Evolutionary conservation across 2,329 filamentous ascomycete genomes (phyloP).

Genomic region (Cordyceps tenuipes): DNA sequence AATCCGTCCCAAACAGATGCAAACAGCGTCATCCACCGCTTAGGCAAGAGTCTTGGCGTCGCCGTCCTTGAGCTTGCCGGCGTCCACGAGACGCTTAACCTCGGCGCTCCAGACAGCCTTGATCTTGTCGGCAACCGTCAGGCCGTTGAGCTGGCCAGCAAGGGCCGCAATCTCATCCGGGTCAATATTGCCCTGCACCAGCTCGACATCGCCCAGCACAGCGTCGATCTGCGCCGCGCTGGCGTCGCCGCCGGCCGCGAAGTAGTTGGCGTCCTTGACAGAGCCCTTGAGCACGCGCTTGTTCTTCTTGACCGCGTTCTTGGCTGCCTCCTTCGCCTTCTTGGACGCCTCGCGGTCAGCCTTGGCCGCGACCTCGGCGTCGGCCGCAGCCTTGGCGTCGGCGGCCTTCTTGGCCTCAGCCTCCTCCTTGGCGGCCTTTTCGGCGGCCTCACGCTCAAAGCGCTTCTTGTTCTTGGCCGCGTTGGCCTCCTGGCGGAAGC

Average conservation of each 20-base stretch:
- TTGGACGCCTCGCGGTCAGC: slow-evolving; percentile 72
- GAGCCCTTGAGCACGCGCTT: slow-evolving; percentile 91
- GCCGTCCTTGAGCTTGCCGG: slow-evolving; percentile 78
- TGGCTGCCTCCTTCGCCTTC: slow-evolving; percentile 97
- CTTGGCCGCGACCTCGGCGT: slow-evolving; percentile 83
- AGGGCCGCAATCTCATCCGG: slow-evolving; percentile 81
- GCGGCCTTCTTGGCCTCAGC: slow-evolving; percentile 76
- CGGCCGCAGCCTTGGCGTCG: slow-evolving; percentile 69
- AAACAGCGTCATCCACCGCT: background rate
- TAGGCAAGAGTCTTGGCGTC: slow-evolving; percentile 61
- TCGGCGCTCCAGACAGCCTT: slow-evolving; percentile 75
- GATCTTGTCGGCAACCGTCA: slow-evolving; percentile 75
- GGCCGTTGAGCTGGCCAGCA: slow-evolving; percentile 68
- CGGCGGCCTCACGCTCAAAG: slow-evolving; percentile 81
- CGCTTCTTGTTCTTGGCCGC: slow-evolving; percentile 95
- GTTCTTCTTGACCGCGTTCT: slow-evolving; percentile 99
- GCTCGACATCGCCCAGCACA: slow-evolving; percentile 78
- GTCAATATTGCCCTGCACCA: slow-evolving; percentile 80
- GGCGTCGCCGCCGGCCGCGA: slow-evolving; percentile 62
- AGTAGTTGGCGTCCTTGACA: slow-evolving; percentile 98
- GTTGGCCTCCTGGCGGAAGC: slow-evolving; percentile 85
- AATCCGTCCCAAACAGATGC: background rate
- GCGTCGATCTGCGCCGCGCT: slow-evolving; percentile 71
- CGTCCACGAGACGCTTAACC: slow-evolving; percentile 66
- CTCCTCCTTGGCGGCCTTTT: slow-evolving; percentile 80